Evolutionary conservation across 2,329 filamentous ascomycete species (phyloP).

Genomic region (Phaeomoniella chlamydospora): DNA sequence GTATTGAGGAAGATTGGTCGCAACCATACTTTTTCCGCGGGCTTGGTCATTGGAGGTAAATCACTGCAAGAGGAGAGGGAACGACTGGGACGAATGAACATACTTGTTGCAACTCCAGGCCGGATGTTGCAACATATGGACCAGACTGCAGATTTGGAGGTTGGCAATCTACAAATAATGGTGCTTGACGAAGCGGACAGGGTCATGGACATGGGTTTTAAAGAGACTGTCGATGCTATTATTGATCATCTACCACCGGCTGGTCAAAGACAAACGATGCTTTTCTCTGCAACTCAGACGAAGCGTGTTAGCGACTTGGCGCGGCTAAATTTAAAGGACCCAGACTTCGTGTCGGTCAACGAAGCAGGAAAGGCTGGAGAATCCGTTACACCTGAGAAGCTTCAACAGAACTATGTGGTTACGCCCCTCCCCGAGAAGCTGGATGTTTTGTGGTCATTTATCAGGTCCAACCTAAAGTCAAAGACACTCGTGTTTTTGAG

Average conservation of each 20-base stretch:
- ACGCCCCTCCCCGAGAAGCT: conserved; percentile 79
- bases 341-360: conserved; percentile 91
- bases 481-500: conserved; percentile 95
- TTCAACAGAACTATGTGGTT: conserved; percentile 85
- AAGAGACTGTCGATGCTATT: conserved; percentile 78
- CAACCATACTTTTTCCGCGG: conserved; percentile 81
- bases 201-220: conserved; percentile 96
- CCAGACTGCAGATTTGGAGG: conserved; percentile 79
- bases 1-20: conserved; percentile 81
- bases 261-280: conserved; percentile 63
- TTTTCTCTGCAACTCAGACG: conserved; percentile 94
- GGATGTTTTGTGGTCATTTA: conserved; percentile 83
- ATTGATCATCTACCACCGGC: conserved; percentile 71
- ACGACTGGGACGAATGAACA: conserved; percentile 82
- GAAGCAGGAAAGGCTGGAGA: conserved; percentile 48
- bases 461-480: conserved; percentile 76
- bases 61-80: conserved; percentile 77
- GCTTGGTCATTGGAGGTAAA: conserved; percentile 87
- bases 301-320: conserved; percentile 87
- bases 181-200: conserved; percentile 93
- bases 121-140: conserved; percentile 92
- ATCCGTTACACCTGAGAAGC: conserved; percentile 63
- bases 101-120: conserved; percentile 87
- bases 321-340: conserved; percentile 71
- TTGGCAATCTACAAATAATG: conserved; percentile 80